phyloP scores from a whole-genome alignment of 2,329 filamentous ascomycete genomes.

The Ophiosphaerella herpotricha region DNA sequence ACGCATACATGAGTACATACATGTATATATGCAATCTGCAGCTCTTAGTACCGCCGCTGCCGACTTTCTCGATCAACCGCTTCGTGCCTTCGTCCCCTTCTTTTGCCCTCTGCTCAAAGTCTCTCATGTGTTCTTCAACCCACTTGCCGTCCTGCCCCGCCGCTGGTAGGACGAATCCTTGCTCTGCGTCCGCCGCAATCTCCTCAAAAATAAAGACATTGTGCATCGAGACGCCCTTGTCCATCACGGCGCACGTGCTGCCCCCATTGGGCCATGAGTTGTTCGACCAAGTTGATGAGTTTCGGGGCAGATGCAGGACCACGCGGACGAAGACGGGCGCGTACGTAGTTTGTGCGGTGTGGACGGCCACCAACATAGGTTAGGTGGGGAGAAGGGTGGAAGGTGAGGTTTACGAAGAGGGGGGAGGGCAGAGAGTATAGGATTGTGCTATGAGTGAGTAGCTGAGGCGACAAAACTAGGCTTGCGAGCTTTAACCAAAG shows the following conservation, averaged over 20 bases:
- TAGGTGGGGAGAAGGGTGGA: conserved; percentile 39
- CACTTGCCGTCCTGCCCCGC: conserved; percentile 32
- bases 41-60: too few relatives aligned
- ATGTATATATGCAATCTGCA: too few relatives aligned
- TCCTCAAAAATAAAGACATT: conserved; percentile 33
- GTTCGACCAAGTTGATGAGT: conserved; percentile 12
- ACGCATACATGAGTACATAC: not conserved
- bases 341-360: conserved; percentile 24
- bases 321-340: conserved; percentile 27
- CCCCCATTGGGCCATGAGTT: conserved; percentile 25
- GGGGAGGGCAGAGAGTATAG: too few relatives aligned
- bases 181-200: conserved; percentile 31
- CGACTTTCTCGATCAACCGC: conserved; percentile 17
- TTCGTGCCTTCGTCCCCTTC: conserved; percentile 28
- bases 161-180: conserved; percentile 28
- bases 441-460: too few relatives aligned
- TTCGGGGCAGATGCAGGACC: conserved; percentile 9
- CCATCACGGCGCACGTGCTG: conserved; percentile 1
- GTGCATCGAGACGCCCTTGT: conserved; percentile 22
- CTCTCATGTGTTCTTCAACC: conserved; percentile 21
- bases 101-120: conserved; percentile 26
- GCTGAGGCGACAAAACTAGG: not conserved
- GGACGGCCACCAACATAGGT: conserved; percentile 2
- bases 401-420: too few relatives aligned
- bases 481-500: not conserved